A percentile compares a stretch with the other conserved stretches of the same genome.
These are phyloP conservation scores for Cunninghamia lanceolata DNA, from an alignment of 75 land plant genomes.

Conservation along the genomic window DNA sequence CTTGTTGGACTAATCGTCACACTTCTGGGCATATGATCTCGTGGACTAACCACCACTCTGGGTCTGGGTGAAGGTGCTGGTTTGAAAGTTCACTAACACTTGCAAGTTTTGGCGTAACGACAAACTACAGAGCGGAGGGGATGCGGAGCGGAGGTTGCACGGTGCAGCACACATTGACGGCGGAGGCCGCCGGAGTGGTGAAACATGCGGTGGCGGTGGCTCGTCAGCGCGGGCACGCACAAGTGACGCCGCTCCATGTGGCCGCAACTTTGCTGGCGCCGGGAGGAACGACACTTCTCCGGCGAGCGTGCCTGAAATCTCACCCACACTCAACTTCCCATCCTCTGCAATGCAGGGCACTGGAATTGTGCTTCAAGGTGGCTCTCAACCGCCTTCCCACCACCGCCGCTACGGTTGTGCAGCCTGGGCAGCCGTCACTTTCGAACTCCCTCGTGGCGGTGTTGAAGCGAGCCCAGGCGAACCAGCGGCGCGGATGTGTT, in stretches of 20 bases:
- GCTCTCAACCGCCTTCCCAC: constrained; percentile 56
- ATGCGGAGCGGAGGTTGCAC: constrained; percentile 51
- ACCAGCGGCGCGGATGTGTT: constrained; percentile 64
- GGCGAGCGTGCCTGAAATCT: constrained; percentile 50
- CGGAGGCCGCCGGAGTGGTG: constrained; percentile 48
- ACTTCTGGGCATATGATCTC: no score
- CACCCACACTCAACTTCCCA: constrained; percentile 35
- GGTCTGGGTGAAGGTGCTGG: no score
- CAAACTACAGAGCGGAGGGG: no score
- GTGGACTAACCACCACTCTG: no score
- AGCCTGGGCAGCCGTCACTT: constrained; percentile 31
- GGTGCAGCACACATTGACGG: constrained; percentile 62
- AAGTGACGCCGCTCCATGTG: constrained; percentile 68
- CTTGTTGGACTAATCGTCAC: no score
- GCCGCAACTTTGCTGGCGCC: constrained; percentile 51
- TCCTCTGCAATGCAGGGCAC: constrained; percentile 53
- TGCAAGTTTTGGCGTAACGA: no score
- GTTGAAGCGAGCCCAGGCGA: constrained; percentile 66
- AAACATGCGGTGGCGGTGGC: constrained; percentile 55
- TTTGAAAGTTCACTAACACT: no score
- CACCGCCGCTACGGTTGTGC: constrained; percentile 9
- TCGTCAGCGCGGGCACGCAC: constrained; percentile 53
- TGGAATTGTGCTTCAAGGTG: constrained; percentile 71
- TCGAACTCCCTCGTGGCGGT: constrained; percentile 69
- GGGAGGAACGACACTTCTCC: constrained; percentile 25